Base-by-base conservation (phyloP, 495 filamentous ascomycete species). In the Hypoxylon rickii region DNA sequence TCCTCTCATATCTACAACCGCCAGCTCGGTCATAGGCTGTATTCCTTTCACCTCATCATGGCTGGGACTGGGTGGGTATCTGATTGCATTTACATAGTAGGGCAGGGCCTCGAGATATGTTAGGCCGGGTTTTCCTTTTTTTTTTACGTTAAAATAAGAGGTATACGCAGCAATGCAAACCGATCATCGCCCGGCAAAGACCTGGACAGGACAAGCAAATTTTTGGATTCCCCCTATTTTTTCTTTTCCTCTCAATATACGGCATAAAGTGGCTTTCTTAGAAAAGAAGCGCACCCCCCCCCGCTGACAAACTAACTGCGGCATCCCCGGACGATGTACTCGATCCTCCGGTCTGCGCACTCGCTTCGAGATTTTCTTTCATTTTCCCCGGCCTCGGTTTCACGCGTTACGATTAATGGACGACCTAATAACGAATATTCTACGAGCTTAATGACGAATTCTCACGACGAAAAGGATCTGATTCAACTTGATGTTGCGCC, bases 141-240 rank as follows among this genome's bases (percentile, higher is more conserved):
- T 61, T 44, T 60, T 63, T 56, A 45, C 39, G 48, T 60, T 64
- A 60, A 61, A 64, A 69, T 66, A 73, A 70, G 68, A 76, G 65
- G 70, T 66, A 76, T 58, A 76, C 66, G 76, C 76, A 79, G 76
- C 76, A 75, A 79, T 79, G 76, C 76, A 77, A n/a, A 68, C 68
- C 66, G 51, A 67, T 54, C 47, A 63, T 67, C 55, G 64, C 70
- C 73, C 68, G 69, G 73, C 66, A 65, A 58, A 74, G 65, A 67
- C 69, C 73, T 69, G 68, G 73, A 76, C 69, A 69, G 71, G 69
- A 67, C 52, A 63, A 60, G 61, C 62, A 58, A 54, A 61, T 64
- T 63, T 50, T 42, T 63, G 34, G 47, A 53, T 50, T 54, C 42
- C 45, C 44, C 50, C 10, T 29, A 19, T 33, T 49, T 63, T 64